These are phyloP conservation scores for Talaromyces liani DNA, from an alignment of 495 filamentous ascomycete genomes.

Conservation along the genomic window DNA sequence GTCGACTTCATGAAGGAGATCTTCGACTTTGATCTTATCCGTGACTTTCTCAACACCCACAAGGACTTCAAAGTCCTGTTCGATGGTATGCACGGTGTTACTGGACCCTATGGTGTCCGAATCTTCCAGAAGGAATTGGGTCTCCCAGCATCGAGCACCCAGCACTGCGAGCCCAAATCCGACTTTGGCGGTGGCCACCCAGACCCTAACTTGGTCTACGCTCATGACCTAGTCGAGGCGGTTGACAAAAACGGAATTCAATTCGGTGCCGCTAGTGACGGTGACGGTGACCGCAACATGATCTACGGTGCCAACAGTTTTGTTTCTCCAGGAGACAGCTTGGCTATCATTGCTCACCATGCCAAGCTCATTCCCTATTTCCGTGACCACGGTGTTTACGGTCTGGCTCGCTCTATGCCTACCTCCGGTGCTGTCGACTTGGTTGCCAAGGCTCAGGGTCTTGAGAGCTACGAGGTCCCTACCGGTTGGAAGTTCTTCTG, in stretches of 20 bases:
- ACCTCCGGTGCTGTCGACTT: slow-evolving; percentile 92
- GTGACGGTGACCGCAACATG: slow-evolving; percentile 99
- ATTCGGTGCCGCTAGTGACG: slow-evolving; percentile 93
- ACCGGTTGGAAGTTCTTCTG: slow-evolving; percentile 99
- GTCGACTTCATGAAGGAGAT: slow-evolving; percentile 93
- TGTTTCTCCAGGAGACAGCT: slow-evolving; percentile 91
- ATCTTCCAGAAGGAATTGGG: slow-evolving; percentile 94
- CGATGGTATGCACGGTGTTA: slow-evolving; percentile 89
- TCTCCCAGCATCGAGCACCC: slow-evolving; percentile 64
- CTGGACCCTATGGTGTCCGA: slow-evolving; percentile 86
- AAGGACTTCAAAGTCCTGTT: slow-evolving; percentile 95
- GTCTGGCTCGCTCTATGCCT: slow-evolving; percentile 93
- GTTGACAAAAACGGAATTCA: slow-evolving; percentile 89
- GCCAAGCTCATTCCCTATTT: slow-evolving; percentile 93
- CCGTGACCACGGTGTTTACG: slow-evolving; percentile 91
- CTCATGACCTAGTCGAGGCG: slow-evolving; percentile 86
- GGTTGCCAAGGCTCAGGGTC: slow-evolving; percentile 86
- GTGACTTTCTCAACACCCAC: slow-evolving; percentile 76
- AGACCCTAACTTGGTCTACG: slow-evolving; percentile 97
- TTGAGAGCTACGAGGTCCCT: slow-evolving; percentile 91
- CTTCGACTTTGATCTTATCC: slow-evolving; percentile 95
- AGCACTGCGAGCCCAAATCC: slow-evolving; percentile 86
- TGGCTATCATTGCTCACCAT: slow-evolving; percentile 97
- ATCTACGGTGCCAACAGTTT: slow-evolving; percentile 96
- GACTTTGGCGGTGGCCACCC: slow-evolving; percentile 97